phyloP scores from a whole-genome alignment of 1,139 yeast species.

The Debaryomyces udenii region DNA sequence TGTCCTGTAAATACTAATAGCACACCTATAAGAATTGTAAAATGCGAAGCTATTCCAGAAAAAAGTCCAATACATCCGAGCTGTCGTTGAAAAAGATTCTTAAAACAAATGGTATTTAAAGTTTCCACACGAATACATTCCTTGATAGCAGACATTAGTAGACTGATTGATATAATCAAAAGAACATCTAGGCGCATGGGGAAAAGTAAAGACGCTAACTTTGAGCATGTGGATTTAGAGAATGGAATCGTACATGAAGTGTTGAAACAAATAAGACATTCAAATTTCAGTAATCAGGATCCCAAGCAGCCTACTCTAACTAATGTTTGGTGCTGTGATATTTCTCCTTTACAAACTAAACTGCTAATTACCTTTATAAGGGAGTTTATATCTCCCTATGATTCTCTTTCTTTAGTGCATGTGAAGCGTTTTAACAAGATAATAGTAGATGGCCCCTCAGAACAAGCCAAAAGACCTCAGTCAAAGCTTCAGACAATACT shows the following conservation, averaged over 20 bases:
- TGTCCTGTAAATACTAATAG: background rate
- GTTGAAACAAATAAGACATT: slow-evolving; percentile 51
- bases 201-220: slow-evolving; percentile 14
- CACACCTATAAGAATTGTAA: background rate
- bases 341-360: slow-evolving; percentile 35
- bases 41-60: background rate
- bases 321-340: slow-evolving; percentile 59
- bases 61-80: too few species aligned
- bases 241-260: slow-evolving; percentile 49
- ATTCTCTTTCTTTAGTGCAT: slow-evolving; percentile 30
- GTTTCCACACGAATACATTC: slow-evolving; percentile 4
- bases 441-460: slow-evolving; percentile 5
- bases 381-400: slow-evolving; percentile 30
- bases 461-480: slow-evolving; percentile 6
- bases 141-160: slow-evolving; percentile 11
- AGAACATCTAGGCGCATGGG: slow-evolving; percentile 14
- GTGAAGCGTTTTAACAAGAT: slow-evolving; percentile 38
- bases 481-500: slow-evolving; percentile 28
- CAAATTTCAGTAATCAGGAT: slow-evolving; percentile 21
- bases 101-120: slow-evolving; percentile 7
- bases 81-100: background rate
- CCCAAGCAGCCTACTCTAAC: slow-evolving; percentile 40
- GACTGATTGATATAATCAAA: slow-evolving; percentile 12
- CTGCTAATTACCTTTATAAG: slow-evolving; percentile 30
- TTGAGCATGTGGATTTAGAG: slow-evolving; percentile 44